Evolutionary conservation across 2,329 filamentous ascomycete genomes (phyloP).

Genomic region (Penicillium sp.): DNA sequence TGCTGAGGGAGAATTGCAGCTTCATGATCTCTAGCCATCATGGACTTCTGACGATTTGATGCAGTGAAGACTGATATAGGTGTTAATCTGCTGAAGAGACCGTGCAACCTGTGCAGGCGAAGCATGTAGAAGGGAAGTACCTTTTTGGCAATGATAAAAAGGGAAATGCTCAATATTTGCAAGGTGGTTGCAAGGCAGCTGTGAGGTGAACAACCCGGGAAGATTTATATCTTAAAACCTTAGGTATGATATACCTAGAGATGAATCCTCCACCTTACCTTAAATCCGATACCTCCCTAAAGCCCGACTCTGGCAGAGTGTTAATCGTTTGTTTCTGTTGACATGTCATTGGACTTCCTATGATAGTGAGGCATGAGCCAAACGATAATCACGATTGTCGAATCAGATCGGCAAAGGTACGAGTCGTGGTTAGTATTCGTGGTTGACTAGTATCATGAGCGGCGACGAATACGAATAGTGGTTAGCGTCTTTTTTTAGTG

Average conservation of each 20-base stretch:
- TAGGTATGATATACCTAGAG: background rate
- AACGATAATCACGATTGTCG: background rate
- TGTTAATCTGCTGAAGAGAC: background rate
- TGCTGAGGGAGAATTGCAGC: slow-evolving; percentile 4
- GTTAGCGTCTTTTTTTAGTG: no score
- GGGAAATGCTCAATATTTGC: fast-evolving
- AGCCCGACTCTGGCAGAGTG: background rate
- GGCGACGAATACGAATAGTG: no score
- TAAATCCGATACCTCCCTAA: background rate
- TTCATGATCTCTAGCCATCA: slow-evolving; percentile 5
- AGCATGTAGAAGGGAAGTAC: background rate
- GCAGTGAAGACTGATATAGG: background rate
- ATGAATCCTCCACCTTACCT: background rate
- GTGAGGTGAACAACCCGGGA: background rate
- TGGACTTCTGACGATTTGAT: background rate
- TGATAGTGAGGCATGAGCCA: background rate
- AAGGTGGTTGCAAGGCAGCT: no score
- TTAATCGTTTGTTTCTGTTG: background rate
- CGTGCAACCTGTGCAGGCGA: background rate
- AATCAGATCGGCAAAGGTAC: background rate
- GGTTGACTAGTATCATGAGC: no score
- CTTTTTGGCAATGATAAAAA: background rate
- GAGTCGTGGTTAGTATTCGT: no score
- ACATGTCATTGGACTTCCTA: background rate
- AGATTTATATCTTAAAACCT: background rate